phyloP scores from a whole-genome alignment of 192 early-diverging fungal species.

The Kappamyces sp. region DNA sequence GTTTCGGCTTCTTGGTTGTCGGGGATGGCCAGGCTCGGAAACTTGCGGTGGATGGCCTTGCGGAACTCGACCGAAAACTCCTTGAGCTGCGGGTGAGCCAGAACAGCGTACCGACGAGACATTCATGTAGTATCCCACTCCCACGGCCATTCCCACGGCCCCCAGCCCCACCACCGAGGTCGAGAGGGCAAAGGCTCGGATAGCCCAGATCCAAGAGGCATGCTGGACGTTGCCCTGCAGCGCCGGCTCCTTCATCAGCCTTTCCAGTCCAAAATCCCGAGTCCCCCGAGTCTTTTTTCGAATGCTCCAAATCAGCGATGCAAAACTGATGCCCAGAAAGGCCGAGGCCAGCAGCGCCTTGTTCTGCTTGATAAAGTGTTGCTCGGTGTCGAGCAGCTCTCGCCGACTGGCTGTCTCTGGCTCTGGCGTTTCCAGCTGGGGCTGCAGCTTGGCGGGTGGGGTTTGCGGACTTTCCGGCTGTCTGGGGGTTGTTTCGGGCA shows the following conservation, averaged over 20 bases:
- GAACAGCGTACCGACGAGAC: neutral
- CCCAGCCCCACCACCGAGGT: conserved; percentile 3
- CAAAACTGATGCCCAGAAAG: no score
- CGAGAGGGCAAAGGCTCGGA: neutral
- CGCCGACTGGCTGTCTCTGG: neutral
- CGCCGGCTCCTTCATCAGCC: neutral
- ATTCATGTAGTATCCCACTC: neutral
- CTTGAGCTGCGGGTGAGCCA: neutral
- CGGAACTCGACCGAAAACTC: neutral
- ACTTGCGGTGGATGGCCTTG: neutral
- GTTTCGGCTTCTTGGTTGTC: neutral
- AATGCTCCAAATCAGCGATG: neutral
- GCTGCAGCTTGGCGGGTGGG: neutral
- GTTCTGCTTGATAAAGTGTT: neutral
- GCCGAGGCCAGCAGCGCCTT: neutral
- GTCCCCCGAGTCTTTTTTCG: neutral
- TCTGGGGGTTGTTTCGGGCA: neutral
- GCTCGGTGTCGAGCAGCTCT: neutral
- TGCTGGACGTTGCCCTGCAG: neutral
- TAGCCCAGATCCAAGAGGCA: neutral
- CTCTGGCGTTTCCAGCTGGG: neutral
- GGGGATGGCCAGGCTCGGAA: neutral
- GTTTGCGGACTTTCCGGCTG: neutral
- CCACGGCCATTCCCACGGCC: neutral
- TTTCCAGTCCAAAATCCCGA: conserved; percentile 1